Conservation (phyloP, 768 basidiomycete species). For the Royoungia palumana region DNA sequence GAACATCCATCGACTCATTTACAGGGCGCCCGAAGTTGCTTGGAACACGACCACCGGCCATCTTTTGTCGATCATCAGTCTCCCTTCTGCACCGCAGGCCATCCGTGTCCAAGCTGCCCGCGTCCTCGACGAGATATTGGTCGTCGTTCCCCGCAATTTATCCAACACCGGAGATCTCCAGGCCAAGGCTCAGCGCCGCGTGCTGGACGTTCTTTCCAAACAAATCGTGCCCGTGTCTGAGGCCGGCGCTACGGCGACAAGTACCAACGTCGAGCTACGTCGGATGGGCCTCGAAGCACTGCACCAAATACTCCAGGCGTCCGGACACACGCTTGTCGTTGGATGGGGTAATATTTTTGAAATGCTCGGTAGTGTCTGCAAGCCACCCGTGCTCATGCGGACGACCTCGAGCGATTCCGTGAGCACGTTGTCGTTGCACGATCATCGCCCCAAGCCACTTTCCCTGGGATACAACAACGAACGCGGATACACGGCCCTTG, state of each 20-base stretch:
- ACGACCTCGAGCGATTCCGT: conserved; percentile 42
- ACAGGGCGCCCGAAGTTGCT: conserved; percentile 75
- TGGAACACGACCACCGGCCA: conserved; percentile 83
- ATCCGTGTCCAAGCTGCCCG: conserved; percentile 90
- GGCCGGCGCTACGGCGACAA: conserved; percentile 40
- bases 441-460: conserved; percentile 40
- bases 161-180: conserved; percentile 59
- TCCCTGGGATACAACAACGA: conserved; percentile 59
- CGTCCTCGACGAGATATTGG: conserved; percentile 79
- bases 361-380: conserved; percentile 88
- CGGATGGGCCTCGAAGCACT: conserved; percentile 87
- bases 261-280: conserved; percentile 69
- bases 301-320: conserved; percentile 85
- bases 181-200: conserved; percentile 70
- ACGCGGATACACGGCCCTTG: conserved; percentile 68
- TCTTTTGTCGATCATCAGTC: conserved; percentile 72
- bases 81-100: conserved; percentile 62
- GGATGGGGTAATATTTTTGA: conserved; percentile 95
- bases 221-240: conserved; percentile 59
- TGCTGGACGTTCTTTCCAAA: conserved; percentile 79
- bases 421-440: conserved; percentile 38
- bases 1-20: conserved; percentile 86
- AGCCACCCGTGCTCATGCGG: conserved; percentile 40
- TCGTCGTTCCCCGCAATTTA: conserved; percentile 71
- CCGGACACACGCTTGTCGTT: conserved; percentile 85